These are phyloP conservation scores for Sambucus nigra DNA, from an alignment of 129 eudicot species.

Conservation along the genomic window DNA sequence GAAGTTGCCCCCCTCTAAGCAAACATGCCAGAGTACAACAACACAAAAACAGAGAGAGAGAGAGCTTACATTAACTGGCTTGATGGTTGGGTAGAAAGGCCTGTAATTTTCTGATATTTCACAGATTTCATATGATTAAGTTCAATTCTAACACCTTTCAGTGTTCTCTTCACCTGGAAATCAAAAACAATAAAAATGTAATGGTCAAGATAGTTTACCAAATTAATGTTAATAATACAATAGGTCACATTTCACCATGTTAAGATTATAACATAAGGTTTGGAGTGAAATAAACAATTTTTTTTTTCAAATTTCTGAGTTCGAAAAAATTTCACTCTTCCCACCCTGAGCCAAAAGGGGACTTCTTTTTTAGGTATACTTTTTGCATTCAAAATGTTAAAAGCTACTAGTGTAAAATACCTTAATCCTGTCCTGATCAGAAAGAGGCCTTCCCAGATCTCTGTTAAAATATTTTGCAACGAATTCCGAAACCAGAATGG, in stretches of 20 bases:
- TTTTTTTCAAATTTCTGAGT: too few relatives aligned
- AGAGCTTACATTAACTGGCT: slow-evolving; percentile 21
- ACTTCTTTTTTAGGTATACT: too few relatives aligned
- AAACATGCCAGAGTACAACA: too few relatives aligned
- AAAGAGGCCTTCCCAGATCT: slow-evolving; percentile 33
- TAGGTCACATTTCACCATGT: neutral
- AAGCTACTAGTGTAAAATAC: slow-evolving; percentile 19
- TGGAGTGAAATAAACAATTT: too few relatives aligned
- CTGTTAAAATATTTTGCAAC: slow-evolving; percentile 26
- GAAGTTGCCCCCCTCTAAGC: neutral
- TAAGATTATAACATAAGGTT: neutral
- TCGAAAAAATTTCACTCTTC: too few relatives aligned
- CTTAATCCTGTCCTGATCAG: slow-evolving; percentile 66
- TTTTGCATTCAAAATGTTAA: too few relatives aligned
- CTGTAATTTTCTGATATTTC: slow-evolving; percentile 15
- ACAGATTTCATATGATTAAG: slow-evolving; percentile 1
- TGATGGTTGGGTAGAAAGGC: slow-evolving; percentile 16
- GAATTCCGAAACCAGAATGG: slow-evolving; percentile 37
- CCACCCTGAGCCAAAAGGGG: too few relatives aligned
- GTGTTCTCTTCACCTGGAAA: slow-evolving; percentile 26
- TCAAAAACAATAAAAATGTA: neutral
- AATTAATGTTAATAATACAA: too few relatives aligned
- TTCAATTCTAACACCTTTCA: slow-evolving; percentile 27
- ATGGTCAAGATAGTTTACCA: neutral
- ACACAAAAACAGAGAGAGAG: neutral